Conservation (phyloP, 306 rosid genomes). For the Ochetophila trinervis region DNA sequence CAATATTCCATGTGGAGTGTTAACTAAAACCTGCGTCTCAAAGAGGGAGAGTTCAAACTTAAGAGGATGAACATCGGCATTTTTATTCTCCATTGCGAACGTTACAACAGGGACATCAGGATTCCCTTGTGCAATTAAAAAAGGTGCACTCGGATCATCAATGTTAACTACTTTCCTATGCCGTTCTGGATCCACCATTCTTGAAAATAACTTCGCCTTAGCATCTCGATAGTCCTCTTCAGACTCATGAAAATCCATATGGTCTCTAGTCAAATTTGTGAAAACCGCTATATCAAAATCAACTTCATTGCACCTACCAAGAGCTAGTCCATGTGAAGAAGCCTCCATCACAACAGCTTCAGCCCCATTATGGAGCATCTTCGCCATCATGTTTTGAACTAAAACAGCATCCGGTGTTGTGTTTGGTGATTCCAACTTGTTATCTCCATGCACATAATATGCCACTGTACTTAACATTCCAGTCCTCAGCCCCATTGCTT, state of each 20-base stretch:
- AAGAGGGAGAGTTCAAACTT: constrained; percentile 87
- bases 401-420: constrained; percentile 63
- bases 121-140: constrained; percentile 64
- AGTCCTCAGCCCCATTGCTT: constrained; percentile 80
- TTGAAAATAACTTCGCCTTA: constrained; percentile 60
- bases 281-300: constrained; percentile 90
- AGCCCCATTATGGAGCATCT: constrained; percentile 92
- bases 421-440: constrained; percentile 61
- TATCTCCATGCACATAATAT: constrained; percentile 75
- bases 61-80: constrained; percentile 80
- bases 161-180: constrained; percentile 87
- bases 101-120: constrained; percentile 82
- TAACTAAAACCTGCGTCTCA: constrained; percentile 95
- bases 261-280: constrained; percentile 62
- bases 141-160: constrained; percentile 72
- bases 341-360: constrained; percentile 83
- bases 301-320: constrained; percentile 71
- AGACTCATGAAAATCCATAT: constrained; percentile 45
- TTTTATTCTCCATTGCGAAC: constrained; percentile 78
- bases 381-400: constrained; percentile 86
- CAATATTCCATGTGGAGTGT: constrained; percentile 84
- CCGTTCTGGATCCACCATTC: constrained; percentile 84
- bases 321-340: constrained; percentile 51
- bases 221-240: constrained; percentile 62
- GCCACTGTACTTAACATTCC: constrained; percentile 85